phyloP scores from a whole-genome alignment of 305 asterid genomes.

The Solanum aculeatissimum region DNA sequence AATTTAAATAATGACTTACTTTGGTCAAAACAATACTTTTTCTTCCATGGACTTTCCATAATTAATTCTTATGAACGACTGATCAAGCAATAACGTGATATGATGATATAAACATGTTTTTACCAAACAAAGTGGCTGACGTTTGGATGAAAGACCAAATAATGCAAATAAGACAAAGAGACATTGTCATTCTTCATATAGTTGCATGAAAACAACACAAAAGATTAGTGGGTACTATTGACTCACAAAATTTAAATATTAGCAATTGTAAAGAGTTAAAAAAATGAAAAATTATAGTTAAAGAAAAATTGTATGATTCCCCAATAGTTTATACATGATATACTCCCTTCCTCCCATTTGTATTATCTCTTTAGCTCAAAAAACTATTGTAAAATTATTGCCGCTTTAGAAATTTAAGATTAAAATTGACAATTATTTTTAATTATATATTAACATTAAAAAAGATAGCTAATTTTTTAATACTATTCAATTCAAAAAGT shows the following conservation, averaged over 20 bases:
- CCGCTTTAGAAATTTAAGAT: too few species aligned
- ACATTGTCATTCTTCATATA: not conserved
- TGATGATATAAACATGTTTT: not conserved
- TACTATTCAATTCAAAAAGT: too few species aligned
- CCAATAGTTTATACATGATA: too few species aligned
- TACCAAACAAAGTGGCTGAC: not conserved
- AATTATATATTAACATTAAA: too few species aligned
- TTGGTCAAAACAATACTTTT: too few species aligned
- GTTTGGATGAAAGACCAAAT: not conserved
- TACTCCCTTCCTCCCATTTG: too few species aligned
- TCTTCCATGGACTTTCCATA: not conserved
- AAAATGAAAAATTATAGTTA: too few species aligned
- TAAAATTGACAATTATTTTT: too few species aligned
- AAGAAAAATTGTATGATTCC: not conserved
- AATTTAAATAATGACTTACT: too few species aligned
- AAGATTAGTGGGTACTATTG: not conserved
- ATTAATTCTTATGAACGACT: not conserved
- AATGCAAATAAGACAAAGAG: not conserved
- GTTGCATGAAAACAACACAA: not conserved
- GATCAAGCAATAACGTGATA: not conserved
- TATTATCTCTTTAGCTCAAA: too few species aligned
- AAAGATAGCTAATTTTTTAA: too few species aligned
- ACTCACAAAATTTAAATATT: not conserved
- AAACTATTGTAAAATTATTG: too few species aligned
- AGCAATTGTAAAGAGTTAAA: not conserved